phyloP scores from a whole-genome alignment of 352 stramenopile genomes.

The Thalassiosira mediterranea region DNA sequence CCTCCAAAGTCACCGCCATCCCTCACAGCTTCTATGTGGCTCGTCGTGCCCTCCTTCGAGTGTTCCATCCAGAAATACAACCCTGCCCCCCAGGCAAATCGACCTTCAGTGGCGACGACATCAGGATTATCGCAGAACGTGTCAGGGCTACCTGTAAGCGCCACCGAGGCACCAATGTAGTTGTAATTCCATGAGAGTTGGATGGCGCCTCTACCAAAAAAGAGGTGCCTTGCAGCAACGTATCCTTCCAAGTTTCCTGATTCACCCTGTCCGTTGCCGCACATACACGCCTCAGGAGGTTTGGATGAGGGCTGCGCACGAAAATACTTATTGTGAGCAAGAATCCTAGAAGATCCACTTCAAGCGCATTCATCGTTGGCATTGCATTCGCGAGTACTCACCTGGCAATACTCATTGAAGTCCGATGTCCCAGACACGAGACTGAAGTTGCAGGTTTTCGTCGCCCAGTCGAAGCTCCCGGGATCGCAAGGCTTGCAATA shows the following conservation, averaged over 20 bases:
- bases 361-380: too few species aligned
- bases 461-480: conserved; percentile 9
- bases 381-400: not conserved
- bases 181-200: conserved; percentile 29
- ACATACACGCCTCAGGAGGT: conserved; percentile 8
- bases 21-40: not conserved
- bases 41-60: not conserved
- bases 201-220: conserved; percentile 9
- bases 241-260: conserved; percentile 6
- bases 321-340: not conserved
- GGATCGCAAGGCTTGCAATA: conserved; percentile 20
- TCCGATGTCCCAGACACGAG: conserved; percentile 3
- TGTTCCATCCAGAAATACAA: conserved; percentile 24
- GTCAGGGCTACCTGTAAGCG: conserved; percentile 18
- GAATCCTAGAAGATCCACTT: not conserved
- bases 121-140: conserved; percentile 35
- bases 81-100: conserved; percentile 19
- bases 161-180: conserved; percentile 22
- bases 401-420: conserved; percentile 22
- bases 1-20: conserved; percentile 1
- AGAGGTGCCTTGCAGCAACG: conserved; percentile 7
- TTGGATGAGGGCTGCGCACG: not conserved
- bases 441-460: conserved; percentile 9
- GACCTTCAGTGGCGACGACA: conserved; percentile 10
- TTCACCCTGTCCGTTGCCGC: not conserved